Base-by-base conservation (phyloP, 306 rosid genomes). In the Glycine tomentella region DNA sequence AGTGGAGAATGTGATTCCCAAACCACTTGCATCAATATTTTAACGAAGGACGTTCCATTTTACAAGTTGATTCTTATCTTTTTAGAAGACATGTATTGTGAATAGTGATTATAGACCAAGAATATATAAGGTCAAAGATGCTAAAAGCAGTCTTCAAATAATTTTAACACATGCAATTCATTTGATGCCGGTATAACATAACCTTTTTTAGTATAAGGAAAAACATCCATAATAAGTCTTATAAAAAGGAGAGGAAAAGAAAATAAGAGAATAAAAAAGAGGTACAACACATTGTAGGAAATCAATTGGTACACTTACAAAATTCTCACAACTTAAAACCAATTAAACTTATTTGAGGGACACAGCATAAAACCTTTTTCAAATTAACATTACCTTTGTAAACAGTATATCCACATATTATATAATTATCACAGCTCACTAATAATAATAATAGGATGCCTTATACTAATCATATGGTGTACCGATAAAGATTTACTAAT, bases 11-110 rank as follows among this genome's bases (percentile, higher is more conserved):
- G 11, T 38, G 70, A 64, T 64, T 64, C 70, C 2, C 2, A 62
- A 14, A 38, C 49, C 70, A 64, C 49, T 64, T 64, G 49, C 70
- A 64, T n/a, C 25, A 64, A 64, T 64, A 36, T 42, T 36, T 38
- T 64, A 64, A 62, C 17, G 46, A 64, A 7, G 49, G 49, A 6
- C 20, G 15, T 63, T 63, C 17, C 70, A 63, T 63, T 63, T 34
- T 63, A 7, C 25, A 64, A 36, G 16, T 14, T 38, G 70, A 36
- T 38, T 25, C 49, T 64, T 38, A 64, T 36, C 70, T 13, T 64
- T 36, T 38, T 14, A 7, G 7, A 64, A 64, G 20, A 20, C 20
- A 20, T 20, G 20, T 20, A 20, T 20, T 20, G 20, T 20, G 68
- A 14, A 38, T 64, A 44, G 38, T 64, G 70, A 13, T 14, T 14